These are phyloP conservation scores for Penicillium nucicola DNA, from an alignment of 495 filamentous ascomycete genomes.

Conservation along the genomic window DNA sequence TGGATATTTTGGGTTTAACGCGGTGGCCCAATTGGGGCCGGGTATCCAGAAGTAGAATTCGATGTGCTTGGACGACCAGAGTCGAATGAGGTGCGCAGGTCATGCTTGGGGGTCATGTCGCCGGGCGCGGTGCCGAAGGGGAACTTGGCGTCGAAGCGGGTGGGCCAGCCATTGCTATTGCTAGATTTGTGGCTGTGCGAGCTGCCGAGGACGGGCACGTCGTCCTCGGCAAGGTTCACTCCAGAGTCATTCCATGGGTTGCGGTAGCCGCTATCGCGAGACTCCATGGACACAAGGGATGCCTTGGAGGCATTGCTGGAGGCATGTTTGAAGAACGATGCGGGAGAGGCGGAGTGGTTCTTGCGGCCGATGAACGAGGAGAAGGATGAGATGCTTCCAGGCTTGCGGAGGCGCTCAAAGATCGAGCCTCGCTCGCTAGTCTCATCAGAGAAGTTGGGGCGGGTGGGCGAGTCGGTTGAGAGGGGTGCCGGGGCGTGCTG, in stretches of 20 bases:
- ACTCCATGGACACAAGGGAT: constrained; percentile 90
- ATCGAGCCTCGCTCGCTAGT: constrained; percentile 76
- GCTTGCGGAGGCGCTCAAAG: constrained; percentile 86
- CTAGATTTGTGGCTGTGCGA: constrained; percentile 53
- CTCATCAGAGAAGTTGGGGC: constrained; percentile 72
- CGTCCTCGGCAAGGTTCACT: constrained; percentile 87
- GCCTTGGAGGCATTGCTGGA: constrained; percentile 93
- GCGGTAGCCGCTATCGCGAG: constrained; percentile 84
- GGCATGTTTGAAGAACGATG: constrained; percentile 86
- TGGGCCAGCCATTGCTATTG: constrained; percentile 64
- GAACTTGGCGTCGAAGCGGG: constrained; percentile 60
- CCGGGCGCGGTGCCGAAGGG: constrained; percentile 68
- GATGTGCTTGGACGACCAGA: constrained; percentile 90
- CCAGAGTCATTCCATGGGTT: constrained; percentile 97
- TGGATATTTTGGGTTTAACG: constrained; percentile 64
- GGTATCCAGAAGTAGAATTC: constrained; percentile 94
- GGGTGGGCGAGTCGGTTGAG: constrained; percentile 80
- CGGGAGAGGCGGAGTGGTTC: constrained; percentile 82
- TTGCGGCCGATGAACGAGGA: constrained; percentile 90
- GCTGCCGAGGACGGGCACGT: constrained; percentile 60
- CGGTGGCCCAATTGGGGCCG: constrained; percentile 82
- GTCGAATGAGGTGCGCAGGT: constrained; percentile 76
- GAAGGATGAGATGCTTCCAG: constrained; percentile 87
- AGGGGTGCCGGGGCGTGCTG: constrained; percentile 82
- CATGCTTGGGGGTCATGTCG: constrained; percentile 78